Percentiles rank a stretch among this genome's conserved stretches.
Conservation (phyloP, 495 filamentous ascomycete species). For the Arthonia radiata region DNA sequence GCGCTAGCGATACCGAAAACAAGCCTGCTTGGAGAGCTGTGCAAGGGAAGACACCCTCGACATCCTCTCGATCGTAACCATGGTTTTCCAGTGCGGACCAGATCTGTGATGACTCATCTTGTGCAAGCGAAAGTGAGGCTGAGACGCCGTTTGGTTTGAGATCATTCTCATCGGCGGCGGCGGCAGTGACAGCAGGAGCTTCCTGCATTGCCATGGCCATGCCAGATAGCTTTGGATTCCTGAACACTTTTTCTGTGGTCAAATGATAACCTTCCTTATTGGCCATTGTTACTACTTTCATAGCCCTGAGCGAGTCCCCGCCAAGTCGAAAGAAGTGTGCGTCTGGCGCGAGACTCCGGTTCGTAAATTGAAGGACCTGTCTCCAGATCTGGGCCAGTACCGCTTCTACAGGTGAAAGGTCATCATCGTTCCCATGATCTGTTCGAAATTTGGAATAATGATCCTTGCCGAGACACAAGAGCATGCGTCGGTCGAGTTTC, state of each 20-base stretch:
- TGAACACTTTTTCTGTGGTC: constrained; percentile 21
- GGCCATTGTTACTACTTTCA: constrained; percentile 35
- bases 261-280: constrained; percentile 13
- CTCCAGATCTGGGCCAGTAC: too few species aligned
- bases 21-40: constrained; percentile 48
- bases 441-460: too few species aligned
- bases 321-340: constrained; percentile 33
- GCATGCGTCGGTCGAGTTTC: constrained; percentile 34
- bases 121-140: too few species aligned
- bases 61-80: constrained; percentile 15
- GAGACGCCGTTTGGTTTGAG: constrained; percentile 6
- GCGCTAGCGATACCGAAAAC: constrained; percentile 35
- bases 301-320: constrained; percentile 45
- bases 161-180: constrained; percentile 1
- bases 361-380: too few species aligned
- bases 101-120: too few species aligned
- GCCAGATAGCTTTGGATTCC: constrained; percentile 14
- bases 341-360: too few species aligned
- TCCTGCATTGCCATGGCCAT: too few species aligned
- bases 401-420: too few species aligned
- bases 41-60: constrained; percentile 49
- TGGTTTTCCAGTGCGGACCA: too few species aligned
- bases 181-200: too few species aligned
- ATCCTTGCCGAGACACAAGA: too few species aligned
- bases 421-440: too few species aligned